Evolutionary conservation across 2,329 filamentous ascomycete genomes (phyloP).

Genomic region (Blastomyces gilchristii): DNA sequence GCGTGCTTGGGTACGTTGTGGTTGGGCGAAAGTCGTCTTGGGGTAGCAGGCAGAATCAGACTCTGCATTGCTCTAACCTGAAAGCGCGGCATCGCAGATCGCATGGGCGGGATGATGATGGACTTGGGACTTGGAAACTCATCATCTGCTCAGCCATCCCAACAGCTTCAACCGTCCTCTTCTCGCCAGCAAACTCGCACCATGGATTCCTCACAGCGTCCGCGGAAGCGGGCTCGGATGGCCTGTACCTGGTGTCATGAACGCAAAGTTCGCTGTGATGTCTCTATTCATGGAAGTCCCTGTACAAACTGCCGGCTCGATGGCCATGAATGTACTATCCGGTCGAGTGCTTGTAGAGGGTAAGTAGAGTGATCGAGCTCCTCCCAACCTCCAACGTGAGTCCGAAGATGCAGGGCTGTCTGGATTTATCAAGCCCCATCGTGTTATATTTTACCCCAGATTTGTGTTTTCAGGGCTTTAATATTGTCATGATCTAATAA

Average conservation of each 20-base stretch:
- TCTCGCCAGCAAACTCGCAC: not conserved
- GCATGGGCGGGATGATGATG: not conserved
- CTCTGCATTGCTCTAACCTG: not conserved
- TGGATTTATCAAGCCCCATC: conserved; percentile 20
- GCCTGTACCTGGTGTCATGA: conserved; percentile 28
- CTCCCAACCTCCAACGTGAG: conserved; percentile 42
- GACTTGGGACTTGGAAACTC: not conserved
- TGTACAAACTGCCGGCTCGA: conserved; percentile 21
- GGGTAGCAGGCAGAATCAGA: not conserved
- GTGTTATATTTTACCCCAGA: conserved; percentile 12
- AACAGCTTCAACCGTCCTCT: not conserved
- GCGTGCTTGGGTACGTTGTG: not conserved
- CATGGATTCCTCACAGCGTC: conserved; percentile 6
- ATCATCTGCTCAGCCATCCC: not conserved
- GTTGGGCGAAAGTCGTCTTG: not conserved
- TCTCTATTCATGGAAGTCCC: conserved; percentile 36
- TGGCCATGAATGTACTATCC: conserved; percentile 18
- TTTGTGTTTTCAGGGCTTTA: not conserved
- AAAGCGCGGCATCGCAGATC: not conserved
- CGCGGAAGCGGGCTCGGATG: conserved; percentile 22
- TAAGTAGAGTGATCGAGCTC: conserved; percentile 26
- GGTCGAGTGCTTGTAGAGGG: conserved; percentile 26
- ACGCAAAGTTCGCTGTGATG: conserved; percentile 43
- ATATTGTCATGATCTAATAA: not conserved
- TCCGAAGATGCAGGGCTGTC: conserved; percentile 38